Evolutionary conservation across 345 rosid species (phyloP).

Genomic region (Aethionema arabicum): DNA sequence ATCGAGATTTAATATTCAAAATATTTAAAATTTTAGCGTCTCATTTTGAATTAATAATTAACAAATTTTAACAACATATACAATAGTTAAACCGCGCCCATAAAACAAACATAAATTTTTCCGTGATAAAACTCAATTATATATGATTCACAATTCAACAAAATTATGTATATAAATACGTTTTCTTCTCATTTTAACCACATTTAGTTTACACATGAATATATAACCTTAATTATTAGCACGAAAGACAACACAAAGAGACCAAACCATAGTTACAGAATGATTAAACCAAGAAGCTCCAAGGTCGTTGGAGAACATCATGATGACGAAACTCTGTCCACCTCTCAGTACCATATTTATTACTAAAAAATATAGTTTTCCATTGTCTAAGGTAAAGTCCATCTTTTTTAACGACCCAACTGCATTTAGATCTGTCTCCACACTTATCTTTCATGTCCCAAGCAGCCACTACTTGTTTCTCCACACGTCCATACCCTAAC

Average conservation of each 20-base stretch:
- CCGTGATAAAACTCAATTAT: too few species aligned
- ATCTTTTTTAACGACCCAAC: constrained; percentile 37
- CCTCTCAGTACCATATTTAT: constrained; percentile 39
- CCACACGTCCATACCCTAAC: constrained; percentile 26
- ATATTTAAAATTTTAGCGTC: too few species aligned
- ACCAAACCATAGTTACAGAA: not conserved
- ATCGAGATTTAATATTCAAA: too few species aligned
- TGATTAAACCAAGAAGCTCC: constrained; percentile 28
- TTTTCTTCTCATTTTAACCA: too few species aligned
- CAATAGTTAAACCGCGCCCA: too few species aligned
- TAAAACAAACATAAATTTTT: too few species aligned
- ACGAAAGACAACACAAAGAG: constrained; percentile 28
- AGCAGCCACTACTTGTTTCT: constrained; percentile 23
- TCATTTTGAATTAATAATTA: too few species aligned
- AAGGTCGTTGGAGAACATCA: constrained; percentile 30
- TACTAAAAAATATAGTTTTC: constrained; percentile 33
- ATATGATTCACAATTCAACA: too few species aligned
- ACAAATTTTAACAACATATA: too few species aligned
- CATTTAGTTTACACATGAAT: too few species aligned
- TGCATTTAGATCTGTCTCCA: constrained; percentile 35
- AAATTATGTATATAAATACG: too few species aligned
- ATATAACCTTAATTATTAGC: constrained; percentile 12
- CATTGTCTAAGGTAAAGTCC: constrained; percentile 37
- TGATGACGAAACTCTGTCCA: constrained; percentile 30
- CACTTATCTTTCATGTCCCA: constrained; percentile 28